Evolutionary conservation across 2,329 filamentous ascomycete species (phyloP), one percentile per base, ranked within the genome.

Genomic region (Chaetomium globosum): DNA sequence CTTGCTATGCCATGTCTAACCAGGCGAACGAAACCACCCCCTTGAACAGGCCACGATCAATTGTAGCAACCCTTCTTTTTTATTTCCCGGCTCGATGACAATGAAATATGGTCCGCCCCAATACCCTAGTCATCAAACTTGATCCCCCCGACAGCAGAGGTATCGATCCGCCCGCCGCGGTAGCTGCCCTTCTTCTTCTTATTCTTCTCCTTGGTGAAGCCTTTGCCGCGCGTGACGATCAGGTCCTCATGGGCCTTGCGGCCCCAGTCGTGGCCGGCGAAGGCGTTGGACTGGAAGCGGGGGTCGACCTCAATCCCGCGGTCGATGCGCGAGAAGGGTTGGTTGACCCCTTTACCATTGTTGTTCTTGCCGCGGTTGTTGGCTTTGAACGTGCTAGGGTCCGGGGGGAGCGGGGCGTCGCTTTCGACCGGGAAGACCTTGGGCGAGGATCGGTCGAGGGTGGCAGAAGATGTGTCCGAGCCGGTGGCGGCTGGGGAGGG

Each of bases 171-270:
- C 7, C 95, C 95, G 53, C 95, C 95, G 56, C 90, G 88, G 83
- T 97, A 99, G 70, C 89, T 92, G 59, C 95, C 95, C 72, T 88
- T 85, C 84, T 93, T 93, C 85, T 93, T 95, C 84, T 99, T 99
- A 81, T 99, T 99, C 88, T 99, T 99, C 82, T 98, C 95, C 83
- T 99, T 99, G 66, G 94, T 98, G 80, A 99, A 99, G 4, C 92
- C 93, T 81, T 97, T 98, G 73, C 95, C 95, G 76, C 90, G 92
- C 36, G 94, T 98, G 48, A 97, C 86, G 57, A 93, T 91, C 68
- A 99, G 81, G 75, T 97, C 93, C 71, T 92, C 86, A 75, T 93
- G 91, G 9, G 96, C 96, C 71, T 88, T 88, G 72, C 95, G 89
- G 28, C 93, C 94, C 79, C 98, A 99, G 69, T 90, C 89, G 76